phyloP scores from a whole-genome alignment of 768 basidiomycete species.

The Lanmaoa pseudosensibilis region DNA sequence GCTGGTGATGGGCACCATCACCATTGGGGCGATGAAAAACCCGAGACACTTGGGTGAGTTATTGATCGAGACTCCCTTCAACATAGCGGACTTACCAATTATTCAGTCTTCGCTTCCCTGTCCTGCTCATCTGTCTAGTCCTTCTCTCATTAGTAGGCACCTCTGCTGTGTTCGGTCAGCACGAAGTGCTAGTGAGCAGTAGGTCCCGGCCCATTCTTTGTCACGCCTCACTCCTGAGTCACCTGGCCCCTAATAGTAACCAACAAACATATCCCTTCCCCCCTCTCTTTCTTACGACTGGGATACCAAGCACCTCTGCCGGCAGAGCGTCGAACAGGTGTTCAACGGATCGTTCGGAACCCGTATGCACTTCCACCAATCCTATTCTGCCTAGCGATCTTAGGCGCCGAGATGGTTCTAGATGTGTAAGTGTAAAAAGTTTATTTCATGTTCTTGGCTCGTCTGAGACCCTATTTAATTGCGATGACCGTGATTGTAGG shows the following conservation, averaged over 20 bases:
- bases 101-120: slow-evolving; percentile 65
- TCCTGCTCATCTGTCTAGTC: slow-evolving; percentile 53
- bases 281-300: slow-evolving; percentile 45
- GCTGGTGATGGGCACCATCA: slow-evolving; percentile 52
- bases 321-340: slow-evolving; percentile 6
- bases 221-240: slow-evolving; percentile 2
- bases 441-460: neutral
- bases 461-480: neutral
- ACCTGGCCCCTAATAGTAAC: slow-evolving; percentile 44
- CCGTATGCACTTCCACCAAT: slow-evolving; percentile 73
- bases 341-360: slow-evolving; percentile 54
- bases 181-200: slow-evolving; percentile 66
- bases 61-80: neutral
- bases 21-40: slow-evolving; percentile 61
- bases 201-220: slow-evolving; percentile 25
- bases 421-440: slow-evolving; percentile 50
- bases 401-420: slow-evolving; percentile 52
- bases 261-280: slow-evolving; percentile 60
- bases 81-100: neutral
- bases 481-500: slow-evolving; percentile 20
- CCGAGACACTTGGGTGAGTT: slow-evolving; percentile 43
- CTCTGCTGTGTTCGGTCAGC: slow-evolving; percentile 60
- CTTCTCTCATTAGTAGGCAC: slow-evolving; percentile 58
- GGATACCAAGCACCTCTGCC: slow-evolving; percentile 8
- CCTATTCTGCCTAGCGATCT: slow-evolving; percentile 52